These are phyloP conservation scores for Pythium rhizo-oryzae DNA, from an alignment of 352 stramenopile genomes.

Conservation along the genomic window DNA sequence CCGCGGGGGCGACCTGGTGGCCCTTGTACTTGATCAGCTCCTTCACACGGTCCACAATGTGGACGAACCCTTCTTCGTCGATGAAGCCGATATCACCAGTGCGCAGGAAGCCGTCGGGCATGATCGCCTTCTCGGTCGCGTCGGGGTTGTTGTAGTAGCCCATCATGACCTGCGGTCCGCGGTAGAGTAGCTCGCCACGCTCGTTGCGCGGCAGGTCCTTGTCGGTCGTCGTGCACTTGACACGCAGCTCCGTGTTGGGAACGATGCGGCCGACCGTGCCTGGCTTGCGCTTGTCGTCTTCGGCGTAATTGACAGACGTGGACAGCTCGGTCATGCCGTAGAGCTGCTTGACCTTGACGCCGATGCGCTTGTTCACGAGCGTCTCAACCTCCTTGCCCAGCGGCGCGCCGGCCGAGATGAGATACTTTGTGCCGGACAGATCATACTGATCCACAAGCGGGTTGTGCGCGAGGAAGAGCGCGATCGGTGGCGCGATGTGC, in stretches of 20 bases:
- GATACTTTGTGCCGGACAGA: constrained; percentile 70
- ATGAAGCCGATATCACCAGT: constrained; percentile 93
- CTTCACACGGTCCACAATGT: constrained; percentile 93
- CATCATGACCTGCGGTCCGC: constrained; percentile 34
- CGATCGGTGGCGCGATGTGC: constrained; percentile 88
- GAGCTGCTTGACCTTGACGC: constrained; percentile 36
- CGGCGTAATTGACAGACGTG: constrained; percentile 29
- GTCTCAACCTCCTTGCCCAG: constrained; percentile 68
- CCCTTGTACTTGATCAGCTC: constrained; percentile 96
- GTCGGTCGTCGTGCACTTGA: constrained; percentile 40
- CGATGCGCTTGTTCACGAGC: constrained; percentile 54
- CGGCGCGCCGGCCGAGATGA: constrained; percentile 77
- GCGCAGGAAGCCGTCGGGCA: constrained; percentile 76
- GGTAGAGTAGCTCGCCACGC: constrained; percentile 74
- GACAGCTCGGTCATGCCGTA: constrained; percentile 58
- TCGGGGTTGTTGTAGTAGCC: constrained; percentile 90
- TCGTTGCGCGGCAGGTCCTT: constrained; percentile 33
- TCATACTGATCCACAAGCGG: constrained; percentile 93
- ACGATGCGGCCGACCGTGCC: constrained; percentile 36
- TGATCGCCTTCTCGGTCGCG: constrained; percentile 81
- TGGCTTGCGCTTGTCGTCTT: constrained; percentile 26
- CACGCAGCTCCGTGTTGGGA: constrained; percentile 38
- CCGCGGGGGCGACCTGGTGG: constrained; percentile 91
- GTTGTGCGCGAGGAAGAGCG: constrained; percentile 84
- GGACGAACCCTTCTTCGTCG: constrained; percentile 93